Evolutionary conservation across 2,329 filamentous ascomycete species (phyloP), one percentile per base, ranked within the genome.

Genomic region (Tolypocladium nubicola): DNA sequence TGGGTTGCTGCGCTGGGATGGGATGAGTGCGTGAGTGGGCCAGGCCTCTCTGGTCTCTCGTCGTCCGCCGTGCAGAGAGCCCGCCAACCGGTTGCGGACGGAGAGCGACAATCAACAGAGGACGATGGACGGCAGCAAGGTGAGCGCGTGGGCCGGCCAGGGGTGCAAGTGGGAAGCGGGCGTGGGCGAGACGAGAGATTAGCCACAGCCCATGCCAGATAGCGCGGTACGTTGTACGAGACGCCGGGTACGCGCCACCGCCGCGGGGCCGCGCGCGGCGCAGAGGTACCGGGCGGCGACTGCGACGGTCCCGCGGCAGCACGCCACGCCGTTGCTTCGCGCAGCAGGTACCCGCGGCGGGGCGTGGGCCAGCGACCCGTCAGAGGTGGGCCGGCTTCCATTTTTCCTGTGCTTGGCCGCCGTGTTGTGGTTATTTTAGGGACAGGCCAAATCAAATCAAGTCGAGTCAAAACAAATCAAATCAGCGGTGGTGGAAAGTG

Each of bases 101-200:
- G 41, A 11, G 16, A 19, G 14, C 23, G 30, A 9, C 43, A 30
- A 47, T 30, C 43, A 26, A 16, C 26, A 50, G 26, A 16, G 16
- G 13, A 19, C 11, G 47, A 30, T 30, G 26, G 26, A 26, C 4
- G 14, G 47, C 21, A 26, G 16, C 26, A 23, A 37, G 60, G 59
- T 58, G 60, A 60, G 56, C 58, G 62, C 58, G 57, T 57, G 60
- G 59, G 59, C 56, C 56, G 54, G 54, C 33, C 58, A 58, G 57
- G 60, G 58, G 61, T 64, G 55, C 43, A 53, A 41, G 45, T 61
- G 64, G 58, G 59, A 60, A 57, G 55, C 54, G 56, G 56, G 59
- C 37, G 53, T 52, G 58, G 52, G 53, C 53, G 53, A 53, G 54
- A 53, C 33, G 37, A 7, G 37, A 53, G 52, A 53, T 53, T 53